Evolutionary conservation across 805 yeast species (phyloP).

Genomic region (Candida vaughaniae): DNA sequence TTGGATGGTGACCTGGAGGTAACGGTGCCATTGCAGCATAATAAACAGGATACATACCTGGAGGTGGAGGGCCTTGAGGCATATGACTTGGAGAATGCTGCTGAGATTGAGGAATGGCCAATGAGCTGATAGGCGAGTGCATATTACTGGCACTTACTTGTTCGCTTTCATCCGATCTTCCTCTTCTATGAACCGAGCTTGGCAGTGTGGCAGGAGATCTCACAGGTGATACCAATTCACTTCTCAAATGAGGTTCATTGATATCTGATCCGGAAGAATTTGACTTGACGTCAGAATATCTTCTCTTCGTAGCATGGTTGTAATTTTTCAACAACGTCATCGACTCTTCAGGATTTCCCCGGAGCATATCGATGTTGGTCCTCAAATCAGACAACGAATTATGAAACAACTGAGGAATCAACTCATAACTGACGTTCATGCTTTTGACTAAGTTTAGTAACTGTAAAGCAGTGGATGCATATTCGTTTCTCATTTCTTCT

Average conservation of each 20-base stretch:
- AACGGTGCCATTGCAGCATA: conserved; percentile 14
- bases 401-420: conserved; percentile 36
- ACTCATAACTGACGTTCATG: conserved; percentile 33
- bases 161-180: conserved; percentile 24
- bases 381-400: conserved; percentile 12
- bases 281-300: conserved; percentile 20
- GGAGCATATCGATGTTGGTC: conserved; percentile 16
- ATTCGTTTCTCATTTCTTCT: conserved; percentile 33
- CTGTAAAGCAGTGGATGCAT: conserved; percentile 33
- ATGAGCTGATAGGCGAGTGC: conserved; percentile 14
- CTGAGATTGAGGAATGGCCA: conserved; percentile 14
- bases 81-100: conserved; percentile 19
- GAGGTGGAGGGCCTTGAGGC: conserved; percentile 14
- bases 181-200: conserved; percentile 19
- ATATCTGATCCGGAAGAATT: neutral
- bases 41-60: conserved; percentile 15
- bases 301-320: conserved; percentile 15
- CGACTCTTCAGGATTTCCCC: conserved; percentile 17
- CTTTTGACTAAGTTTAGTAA: conserved; percentile 31
- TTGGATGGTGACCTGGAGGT: conserved; percentile 12
- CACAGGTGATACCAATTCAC: conserved; percentile 25
- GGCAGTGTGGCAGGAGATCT: conserved; percentile 21
- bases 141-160: conserved; percentile 10
- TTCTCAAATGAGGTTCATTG: conserved; percentile 4
- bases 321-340: neutral